Evolutionary conservation across 257 asterid species (phyloP).

Genomic region (Leonotis leonurus): DNA sequence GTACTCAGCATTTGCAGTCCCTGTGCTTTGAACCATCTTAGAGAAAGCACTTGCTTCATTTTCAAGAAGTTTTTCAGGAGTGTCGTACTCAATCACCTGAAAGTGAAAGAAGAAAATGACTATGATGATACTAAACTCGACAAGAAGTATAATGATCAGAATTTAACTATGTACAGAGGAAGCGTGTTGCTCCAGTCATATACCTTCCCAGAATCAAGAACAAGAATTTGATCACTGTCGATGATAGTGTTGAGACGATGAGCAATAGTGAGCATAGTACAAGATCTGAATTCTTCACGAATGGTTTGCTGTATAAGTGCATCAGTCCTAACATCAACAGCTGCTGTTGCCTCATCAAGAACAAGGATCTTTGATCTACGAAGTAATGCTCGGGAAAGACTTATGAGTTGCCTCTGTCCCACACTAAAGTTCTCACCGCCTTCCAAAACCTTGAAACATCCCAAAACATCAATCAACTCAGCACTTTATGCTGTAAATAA

Average conservation of each 20-base stretch:
- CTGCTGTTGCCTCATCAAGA: conserved; percentile 86
- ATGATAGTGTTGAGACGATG: conserved; percentile 79
- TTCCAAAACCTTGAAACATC: conserved; percentile 54
- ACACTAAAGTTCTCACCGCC: conserved; percentile 89
- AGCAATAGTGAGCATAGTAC: conserved; percentile 85
- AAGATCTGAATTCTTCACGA: conserved; percentile 60
- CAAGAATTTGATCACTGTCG: conserved; percentile 59
- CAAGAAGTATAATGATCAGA: not conserved
- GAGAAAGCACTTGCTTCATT: conserved; percentile 54
- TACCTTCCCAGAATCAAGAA: conserved; percentile 73
- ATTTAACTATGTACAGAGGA: not conserved
- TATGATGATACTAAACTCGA: not conserved
- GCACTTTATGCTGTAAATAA: not conserved
- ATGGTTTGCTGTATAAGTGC: conserved; percentile 80
- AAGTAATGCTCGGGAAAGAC: conserved; percentile 80
- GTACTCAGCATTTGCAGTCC: conserved; percentile 71
- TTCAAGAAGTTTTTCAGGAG: conserved; percentile 50
- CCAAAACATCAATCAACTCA: not conserved
- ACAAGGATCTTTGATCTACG: conserved; percentile 77
- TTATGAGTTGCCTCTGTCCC: conserved; percentile 76
- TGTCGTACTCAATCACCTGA: conserved; percentile 55
- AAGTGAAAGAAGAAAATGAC: not conserved
- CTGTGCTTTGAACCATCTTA: conserved; percentile 76
- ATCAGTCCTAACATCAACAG: conserved; percentile 84
- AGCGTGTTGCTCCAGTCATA: not conserved